Evolutionary conservation across 805 yeast genomes (phyloP), one percentile per base, ranked within the genome.

Genomic region (Maudiozyma pseudohumilis): DNA sequence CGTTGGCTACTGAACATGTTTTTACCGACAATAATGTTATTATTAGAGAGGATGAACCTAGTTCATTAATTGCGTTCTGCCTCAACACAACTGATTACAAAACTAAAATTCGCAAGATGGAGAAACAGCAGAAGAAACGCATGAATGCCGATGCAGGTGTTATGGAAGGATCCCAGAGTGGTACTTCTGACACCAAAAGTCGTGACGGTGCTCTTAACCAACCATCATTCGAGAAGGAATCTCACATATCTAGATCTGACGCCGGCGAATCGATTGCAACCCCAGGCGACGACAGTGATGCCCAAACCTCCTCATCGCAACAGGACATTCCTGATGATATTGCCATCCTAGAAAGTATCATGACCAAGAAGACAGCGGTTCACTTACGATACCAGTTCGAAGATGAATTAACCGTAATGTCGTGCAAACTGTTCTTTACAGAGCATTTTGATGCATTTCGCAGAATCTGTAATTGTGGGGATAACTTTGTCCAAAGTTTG

Each of bases 391-490:
- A 89, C 57, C 96, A 88, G 55, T 86, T 86, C 56, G 80, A 80
- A 47, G 96, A 88, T 55, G 94, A 88, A 0, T 69, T 70, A 26
- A 82, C 95, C 0, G 74, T 74, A 13, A 68, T 92, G 47, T 82
- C 95, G 4, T 92, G 99, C 62, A 89, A 89, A 59, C 81, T 94
- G 6, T 92, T 89, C 56, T 92, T 81, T 65, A 83, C 95, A 5
- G 97, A 89, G 51, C 97, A 92, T 55, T 92, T 92, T 63, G 96
- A 89, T 54, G 96, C 97, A 0, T 78, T 92, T 49, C 67, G 98
- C 40, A 70, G 75, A 40, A 79, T 83, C 22, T 89, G 96, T 65
- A 87, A 85, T 1, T 75, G 78, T 39, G 75, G 75, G 40, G 80
- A 73, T 5, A 72, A 72, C 47, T 92, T 80, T 47, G 75, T 92